phyloP scores from a whole-genome alignment of 1,284 basidiomycete genomes.

The Cystobasidium pallidum region DNA sequence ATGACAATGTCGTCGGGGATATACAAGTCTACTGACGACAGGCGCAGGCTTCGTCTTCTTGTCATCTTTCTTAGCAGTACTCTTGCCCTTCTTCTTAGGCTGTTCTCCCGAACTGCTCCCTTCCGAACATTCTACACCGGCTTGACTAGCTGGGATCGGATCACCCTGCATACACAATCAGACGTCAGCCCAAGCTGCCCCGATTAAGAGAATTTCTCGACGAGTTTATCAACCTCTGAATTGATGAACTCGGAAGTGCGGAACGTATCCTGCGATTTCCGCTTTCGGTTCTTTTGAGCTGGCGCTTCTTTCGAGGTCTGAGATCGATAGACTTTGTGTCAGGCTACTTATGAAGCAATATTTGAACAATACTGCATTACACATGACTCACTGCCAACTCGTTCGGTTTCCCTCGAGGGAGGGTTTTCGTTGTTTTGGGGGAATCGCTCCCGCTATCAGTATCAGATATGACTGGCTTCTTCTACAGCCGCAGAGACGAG shows the following conservation, averaged over 20 bases:
- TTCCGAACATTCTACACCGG: slow-evolving; percentile 12
- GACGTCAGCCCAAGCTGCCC: too few species aligned
- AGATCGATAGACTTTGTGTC: neutral
- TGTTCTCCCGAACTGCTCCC: slow-evolving; percentile 20
- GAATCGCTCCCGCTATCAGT: neutral
- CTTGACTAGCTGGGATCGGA: slow-evolving; percentile 38
- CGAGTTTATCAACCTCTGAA: slow-evolving; percentile 22
- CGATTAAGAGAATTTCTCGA: too few species aligned
- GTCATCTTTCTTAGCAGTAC: neutral
- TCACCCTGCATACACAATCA: slow-evolving; percentile 27
- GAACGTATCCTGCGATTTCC: slow-evolving; percentile 31
- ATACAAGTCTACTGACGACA: neutral
- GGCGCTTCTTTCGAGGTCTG: neutral
- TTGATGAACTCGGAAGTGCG: slow-evolving; percentile 37
- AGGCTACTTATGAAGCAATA: neutral
- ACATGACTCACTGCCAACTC: neutral
- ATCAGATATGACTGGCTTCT: slow-evolving; percentile 15
- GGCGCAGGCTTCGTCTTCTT: neutral
- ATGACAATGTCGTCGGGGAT: neutral
- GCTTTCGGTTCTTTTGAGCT: slow-evolving; percentile 24
- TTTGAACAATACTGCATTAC: too few species aligned
- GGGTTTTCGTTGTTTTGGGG: slow-evolving; percentile 9
- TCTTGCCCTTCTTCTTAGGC: slow-evolving; percentile 32
- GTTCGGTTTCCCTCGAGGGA: slow-evolving; percentile 13
- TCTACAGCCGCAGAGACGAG: neutral